phyloP scores from a whole-genome alignment of 2,329 filamentous ascomycete species.

The Neopestalotiopsis sp. region DNA sequence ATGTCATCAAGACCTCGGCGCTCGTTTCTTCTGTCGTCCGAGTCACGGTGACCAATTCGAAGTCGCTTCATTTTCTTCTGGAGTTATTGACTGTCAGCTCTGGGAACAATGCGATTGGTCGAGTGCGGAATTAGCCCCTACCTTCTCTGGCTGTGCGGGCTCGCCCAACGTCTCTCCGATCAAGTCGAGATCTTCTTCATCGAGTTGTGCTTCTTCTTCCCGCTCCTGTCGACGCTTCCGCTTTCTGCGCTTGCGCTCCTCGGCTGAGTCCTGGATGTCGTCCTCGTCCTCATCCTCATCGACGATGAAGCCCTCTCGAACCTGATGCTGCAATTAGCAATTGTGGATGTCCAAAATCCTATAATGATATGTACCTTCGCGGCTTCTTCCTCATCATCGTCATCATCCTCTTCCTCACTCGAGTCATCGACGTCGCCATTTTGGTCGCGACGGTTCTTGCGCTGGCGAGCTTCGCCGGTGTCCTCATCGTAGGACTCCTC shows the following conservation, averaged over 20 bases:
- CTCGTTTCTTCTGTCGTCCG: conserved; percentile 67
- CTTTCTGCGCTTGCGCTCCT: conserved; percentile 72
- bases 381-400: conserved; percentile 87
- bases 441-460: conserved; percentile 19
- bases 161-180: conserved; percentile 82
- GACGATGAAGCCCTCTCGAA: conserved; percentile 94
- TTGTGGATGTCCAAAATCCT: neutral
- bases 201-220: conserved; percentile 85
- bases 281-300: conserved; percentile 83
- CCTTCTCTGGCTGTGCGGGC: conserved; percentile 72
- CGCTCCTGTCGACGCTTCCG: conserved; percentile 75
- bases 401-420: conserved; percentile 90
- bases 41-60: conserved; percentile 85
- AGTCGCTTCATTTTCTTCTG: conserved; percentile 95
- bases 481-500: conserved; percentile 85
- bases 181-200: conserved; percentile 94
- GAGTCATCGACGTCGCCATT: conserved; percentile 73
- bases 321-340: conserved; percentile 51
- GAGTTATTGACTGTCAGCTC: neutral
- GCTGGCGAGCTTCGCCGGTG: conserved; percentile 57
- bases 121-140: conserved; percentile 44
- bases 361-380: conserved; percentile 62
- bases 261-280: conserved; percentile 64
- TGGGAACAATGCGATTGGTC: neutral
- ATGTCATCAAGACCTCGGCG: conserved; percentile 85